Evolutionary conservation across 441 rosid species (phyloP).

Genomic region (Melastoma candidum): DNA sequence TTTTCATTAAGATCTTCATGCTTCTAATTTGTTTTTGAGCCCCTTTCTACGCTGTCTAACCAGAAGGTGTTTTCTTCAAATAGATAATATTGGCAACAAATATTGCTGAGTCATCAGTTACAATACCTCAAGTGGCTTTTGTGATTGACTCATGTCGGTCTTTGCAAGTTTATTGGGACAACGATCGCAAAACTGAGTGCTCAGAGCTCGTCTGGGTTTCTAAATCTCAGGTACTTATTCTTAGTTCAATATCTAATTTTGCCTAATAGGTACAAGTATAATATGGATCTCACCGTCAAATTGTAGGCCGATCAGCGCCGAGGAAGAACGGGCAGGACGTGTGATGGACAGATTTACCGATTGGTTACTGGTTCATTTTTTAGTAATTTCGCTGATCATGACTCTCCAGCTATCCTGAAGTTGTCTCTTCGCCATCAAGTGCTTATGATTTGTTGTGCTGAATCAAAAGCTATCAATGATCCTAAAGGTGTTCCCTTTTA

Average conservation of each 20-base stretch:
- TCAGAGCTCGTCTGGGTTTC: slow-evolving; percentile 86
- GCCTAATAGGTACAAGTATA: slow-evolving; percentile 6
- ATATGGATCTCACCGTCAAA: slow-evolving; percentile 13
- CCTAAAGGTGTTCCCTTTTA: slow-evolving; percentile 52
- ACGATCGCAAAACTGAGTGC: slow-evolving; percentile 44
- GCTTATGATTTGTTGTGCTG: slow-evolving; percentile 76
- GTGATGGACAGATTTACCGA: slow-evolving; percentile 90
- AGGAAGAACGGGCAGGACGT: slow-evolving; percentile 96
- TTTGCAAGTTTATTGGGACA: slow-evolving; percentile 85
- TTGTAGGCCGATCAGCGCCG: slow-evolving; percentile 85
- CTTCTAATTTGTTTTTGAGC: neutral
- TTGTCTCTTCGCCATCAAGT: slow-evolving; percentile 83
- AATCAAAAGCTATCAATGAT: slow-evolving; percentile 72
- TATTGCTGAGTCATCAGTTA: slow-evolving; percentile 94
- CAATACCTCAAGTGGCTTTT: slow-evolving; percentile 88
- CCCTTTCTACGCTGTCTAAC: slow-evolving; percentile 3
- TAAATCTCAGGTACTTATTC: slow-evolving; percentile 67
- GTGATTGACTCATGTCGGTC: slow-evolving; percentile 94
- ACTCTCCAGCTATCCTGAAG: slow-evolving; percentile 64
- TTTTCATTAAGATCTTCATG: no score
- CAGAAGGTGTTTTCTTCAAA: slow-evolving; percentile 10
- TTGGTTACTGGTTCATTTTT: slow-evolving; percentile 79
- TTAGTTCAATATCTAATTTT: slow-evolving; percentile 6
- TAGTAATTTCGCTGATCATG: slow-evolving; percentile 51
- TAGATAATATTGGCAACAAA: slow-evolving; percentile 95